Percentiles rank a stretch among this genome's conserved stretches.
These are phyloP conservation scores for Aspergillus nomiae DNA, from an alignment of 2,329 filamentous ascomycete genomes.

Conservation along the genomic window DNA sequence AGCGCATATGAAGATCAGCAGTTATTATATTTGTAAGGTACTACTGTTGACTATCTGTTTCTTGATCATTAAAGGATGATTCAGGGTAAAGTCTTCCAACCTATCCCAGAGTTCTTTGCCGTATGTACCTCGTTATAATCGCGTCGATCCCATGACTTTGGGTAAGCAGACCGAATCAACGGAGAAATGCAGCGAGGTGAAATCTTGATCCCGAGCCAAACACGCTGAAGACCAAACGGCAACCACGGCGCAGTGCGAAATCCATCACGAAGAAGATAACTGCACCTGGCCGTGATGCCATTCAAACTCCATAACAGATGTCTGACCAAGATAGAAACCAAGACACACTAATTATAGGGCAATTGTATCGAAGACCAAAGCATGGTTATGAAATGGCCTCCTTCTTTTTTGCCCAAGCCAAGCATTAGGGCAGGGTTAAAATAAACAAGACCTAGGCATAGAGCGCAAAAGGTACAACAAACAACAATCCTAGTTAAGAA, in stretches of 20 bases:
- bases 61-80: neutral
- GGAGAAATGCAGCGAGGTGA: conserved; percentile 27
- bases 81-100: neutral
- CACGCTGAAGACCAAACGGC: neutral
- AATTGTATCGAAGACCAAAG: conserved; percentile 61
- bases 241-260: conserved; percentile 25
- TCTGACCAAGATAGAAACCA: neutral
- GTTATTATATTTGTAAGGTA: conserved; percentile 1
- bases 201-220: conserved; percentile 12
- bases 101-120: neutral
- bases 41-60: conserved; percentile 1
- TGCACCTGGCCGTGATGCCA: conserved; percentile 16
- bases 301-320: conserved; percentile 5
- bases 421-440: neutral
- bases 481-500: conserved; percentile 2
- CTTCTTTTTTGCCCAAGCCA: conserved; percentile 56
- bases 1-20: neutral
- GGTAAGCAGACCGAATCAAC: conserved; percentile 19
- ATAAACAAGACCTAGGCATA: neutral
- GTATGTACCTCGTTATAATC: conserved; percentile 42
- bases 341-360: conserved; percentile 51
- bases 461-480: conserved; percentile 1
- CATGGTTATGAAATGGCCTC: conserved; percentile 51
- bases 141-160: conserved; percentile 32
- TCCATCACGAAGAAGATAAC: conserved; percentile 44